Conservation (phyloP, 192 early-diverging fungal genomes). For the Linnemannia zychae region DNA sequence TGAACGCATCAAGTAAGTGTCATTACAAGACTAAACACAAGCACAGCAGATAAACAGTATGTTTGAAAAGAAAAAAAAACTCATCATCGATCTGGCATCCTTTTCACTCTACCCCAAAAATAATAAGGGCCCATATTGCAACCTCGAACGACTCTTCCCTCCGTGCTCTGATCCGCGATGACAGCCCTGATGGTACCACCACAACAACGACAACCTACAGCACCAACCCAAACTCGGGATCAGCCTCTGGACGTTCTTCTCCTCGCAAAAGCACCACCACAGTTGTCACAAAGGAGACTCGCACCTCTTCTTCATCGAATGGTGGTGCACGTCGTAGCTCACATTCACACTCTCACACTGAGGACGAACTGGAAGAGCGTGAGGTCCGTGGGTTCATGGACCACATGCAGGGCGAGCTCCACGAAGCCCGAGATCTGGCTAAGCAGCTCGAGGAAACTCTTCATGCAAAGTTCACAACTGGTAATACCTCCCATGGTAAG, state of each 20-base stretch:
- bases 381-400: constrained; percentile 21
- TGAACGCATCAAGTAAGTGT: constrained; percentile 22
- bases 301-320: not conserved
- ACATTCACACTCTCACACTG: constrained; percentile 10
- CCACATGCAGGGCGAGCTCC: constrained; percentile 16
- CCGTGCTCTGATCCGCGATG: not conserved
- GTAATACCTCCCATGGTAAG: not conserved
- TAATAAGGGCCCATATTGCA: not conserved
- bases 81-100: not conserved
- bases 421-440: constrained; percentile 8
- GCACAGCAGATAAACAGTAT: not conserved
- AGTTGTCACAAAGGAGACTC: not conserved
- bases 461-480: constrained; percentile 16
- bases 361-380: constrained; percentile 15
- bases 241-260: not conserved
- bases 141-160: not conserved
- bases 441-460: constrained; percentile 12
- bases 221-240: not conserved
- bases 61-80: not conserved
- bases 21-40: not conserved
- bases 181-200: not conserved
- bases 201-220: not conserved
- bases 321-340: not conserved
- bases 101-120: not conserved
- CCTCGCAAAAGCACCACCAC: not conserved